Conservation (phyloP, 202 grass and related monocot species). For the Panicum hallii region DNA sequence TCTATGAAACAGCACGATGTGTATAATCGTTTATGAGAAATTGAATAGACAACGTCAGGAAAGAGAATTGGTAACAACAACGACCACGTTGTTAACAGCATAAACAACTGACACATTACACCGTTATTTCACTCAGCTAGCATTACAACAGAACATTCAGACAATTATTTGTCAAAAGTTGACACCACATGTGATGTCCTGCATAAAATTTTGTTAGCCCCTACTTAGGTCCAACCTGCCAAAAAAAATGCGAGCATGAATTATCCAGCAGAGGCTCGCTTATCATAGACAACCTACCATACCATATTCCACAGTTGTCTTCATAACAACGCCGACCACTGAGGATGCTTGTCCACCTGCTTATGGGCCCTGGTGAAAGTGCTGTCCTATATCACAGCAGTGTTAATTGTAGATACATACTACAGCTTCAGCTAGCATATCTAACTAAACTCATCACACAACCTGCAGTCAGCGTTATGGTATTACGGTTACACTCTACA, state of each 20-base stretch:
- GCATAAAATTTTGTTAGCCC: slow-evolving; percentile 46
- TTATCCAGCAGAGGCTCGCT: slow-evolving; percentile 42
- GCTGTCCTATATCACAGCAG: slow-evolving; percentile 60
- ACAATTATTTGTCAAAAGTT: slow-evolving; percentile 19
- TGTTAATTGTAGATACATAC: slow-evolving; percentile 51
- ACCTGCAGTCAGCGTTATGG: slow-evolving; percentile 30
- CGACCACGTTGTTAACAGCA: not conserved
- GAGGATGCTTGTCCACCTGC: slow-evolving; percentile 50
- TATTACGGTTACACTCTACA: slow-evolving; percentile 18
- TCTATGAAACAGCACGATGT: not conserved
- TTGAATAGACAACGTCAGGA: not conserved
- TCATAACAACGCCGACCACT: slow-evolving; percentile 48
- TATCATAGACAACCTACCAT: slow-evolving; percentile 60
- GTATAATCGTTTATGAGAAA: not conserved
- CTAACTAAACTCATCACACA: slow-evolving; percentile 31
- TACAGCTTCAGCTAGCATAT: slow-evolving; percentile 36
- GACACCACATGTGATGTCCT: slow-evolving; percentile 12
- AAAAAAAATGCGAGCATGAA: slow-evolving; percentile 46
- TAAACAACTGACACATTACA: not conserved
- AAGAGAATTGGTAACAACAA: not conserved
- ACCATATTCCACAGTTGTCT: slow-evolving; percentile 61
- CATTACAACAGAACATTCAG: slow-evolving; percentile 7
- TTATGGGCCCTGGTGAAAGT: slow-evolving; percentile 57
- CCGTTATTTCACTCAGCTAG: slow-evolving; percentile 8
- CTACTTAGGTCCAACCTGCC: slow-evolving; percentile 26